Conservation (phyloP, 2,329 filamentous ascomycete genomes). For the Drechslerella stenobrocha region DNA sequence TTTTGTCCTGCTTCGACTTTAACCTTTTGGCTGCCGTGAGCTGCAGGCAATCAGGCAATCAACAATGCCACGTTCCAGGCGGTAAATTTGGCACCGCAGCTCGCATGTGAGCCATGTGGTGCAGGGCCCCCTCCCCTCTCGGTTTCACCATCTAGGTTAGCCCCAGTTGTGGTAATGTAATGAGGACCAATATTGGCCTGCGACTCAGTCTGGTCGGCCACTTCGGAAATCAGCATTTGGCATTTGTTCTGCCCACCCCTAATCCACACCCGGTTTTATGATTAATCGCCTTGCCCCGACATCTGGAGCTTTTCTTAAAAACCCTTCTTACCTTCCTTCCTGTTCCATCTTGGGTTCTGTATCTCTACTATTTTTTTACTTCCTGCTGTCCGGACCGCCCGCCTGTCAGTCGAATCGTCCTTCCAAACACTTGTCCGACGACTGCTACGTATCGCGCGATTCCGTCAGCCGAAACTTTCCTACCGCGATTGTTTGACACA, state of each 20-base stretch:
- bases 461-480: constrained; percentile 7
- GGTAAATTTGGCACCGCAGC: constrained; percentile 47
- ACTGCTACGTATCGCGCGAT: constrained; percentile 9
- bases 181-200: constrained; percentile 17
- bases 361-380: constrained; percentile 10
- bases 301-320: constrained; percentile 43
- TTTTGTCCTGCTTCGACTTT: constrained; percentile 25
- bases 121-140: constrained; percentile 20
- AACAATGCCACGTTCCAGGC: constrained; percentile 45
- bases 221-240: constrained; percentile 31
- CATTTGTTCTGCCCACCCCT: constrained; percentile 33
- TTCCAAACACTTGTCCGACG: constrained; percentile 8
- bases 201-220: constrained; percentile 31
- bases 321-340: constrained; percentile 32
- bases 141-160: constrained; percentile 48
- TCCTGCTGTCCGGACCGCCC: background rate
- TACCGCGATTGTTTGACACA: constrained; percentile 46
- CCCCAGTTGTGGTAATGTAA: constrained; percentile 29
- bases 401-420: constrained; percentile 9
- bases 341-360: constrained; percentile 28
- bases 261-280: constrained; percentile 27
- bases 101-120: constrained; percentile 48
- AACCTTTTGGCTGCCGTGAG: constrained; percentile 20
- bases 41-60: constrained; percentile 33
- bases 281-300: constrained; percentile 36